Conservation (phyloP, 495 filamentous ascomycete genomes). For the Neurospora sp. region DNA sequence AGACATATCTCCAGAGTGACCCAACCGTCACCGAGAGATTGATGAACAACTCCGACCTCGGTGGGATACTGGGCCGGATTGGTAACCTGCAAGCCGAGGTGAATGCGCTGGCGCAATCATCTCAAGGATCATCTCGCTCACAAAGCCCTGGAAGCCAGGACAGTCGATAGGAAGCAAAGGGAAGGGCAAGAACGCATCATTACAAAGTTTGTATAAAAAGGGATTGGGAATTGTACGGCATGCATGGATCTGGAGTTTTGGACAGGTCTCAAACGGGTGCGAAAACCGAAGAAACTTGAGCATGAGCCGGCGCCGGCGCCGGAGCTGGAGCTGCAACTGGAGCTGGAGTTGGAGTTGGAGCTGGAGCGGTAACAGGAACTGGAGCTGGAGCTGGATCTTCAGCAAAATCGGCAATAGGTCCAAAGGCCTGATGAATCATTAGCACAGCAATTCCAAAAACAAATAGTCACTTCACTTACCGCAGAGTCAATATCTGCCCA, state of each 20-base stretch:
- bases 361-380: not conserved
- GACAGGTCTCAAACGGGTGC: not conserved
- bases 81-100: conserved; percentile 1
- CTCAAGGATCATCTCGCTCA: not conserved
- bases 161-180: not conserved
- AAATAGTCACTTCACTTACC: conserved; percentile 4
- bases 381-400: not conserved
- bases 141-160: not conserved
- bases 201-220: not conserved
- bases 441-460: not conserved
- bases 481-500: conserved; percentile 22
- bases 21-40: conserved; percentile 11
- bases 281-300: not conserved
- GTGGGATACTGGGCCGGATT: not conserved
- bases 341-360: not conserved
- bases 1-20: conserved; percentile 10
- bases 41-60: conserved; percentile 1
- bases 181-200: not conserved
- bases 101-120: conserved; percentile 6
- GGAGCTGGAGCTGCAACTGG: not conserved
- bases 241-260: not conserved
- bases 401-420: conserved; percentile 12
- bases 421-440: conserved; percentile 12
- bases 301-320: not conserved
- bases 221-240: not conserved